A percentile compares a stretch with the other conserved stretches of the same genome.
Evolutionary conservation across 495 filamentous ascomycete species (phyloP).

Genomic region (Diplogelasinospora grovesii): DNA sequence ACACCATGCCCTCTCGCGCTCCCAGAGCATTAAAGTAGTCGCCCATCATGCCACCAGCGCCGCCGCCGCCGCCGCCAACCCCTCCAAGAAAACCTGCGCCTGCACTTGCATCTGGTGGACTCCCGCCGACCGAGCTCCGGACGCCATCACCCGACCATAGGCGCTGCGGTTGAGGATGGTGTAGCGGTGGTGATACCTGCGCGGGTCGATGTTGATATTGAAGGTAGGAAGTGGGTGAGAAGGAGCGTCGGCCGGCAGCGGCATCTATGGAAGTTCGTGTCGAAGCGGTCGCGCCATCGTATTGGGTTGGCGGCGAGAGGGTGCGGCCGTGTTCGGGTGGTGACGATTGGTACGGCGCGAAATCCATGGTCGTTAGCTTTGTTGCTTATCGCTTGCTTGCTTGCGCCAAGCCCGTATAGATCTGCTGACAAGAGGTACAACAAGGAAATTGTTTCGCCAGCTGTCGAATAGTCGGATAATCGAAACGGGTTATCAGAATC

Average conservation of each 20-base stretch:
- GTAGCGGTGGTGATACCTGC: conserved; percentile 36
- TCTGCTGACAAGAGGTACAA: too few species aligned
- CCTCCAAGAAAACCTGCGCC: not conserved
- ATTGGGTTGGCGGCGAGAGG: conserved; percentile 56
- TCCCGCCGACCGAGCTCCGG: not conserved
- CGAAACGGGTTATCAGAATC: too few species aligned
- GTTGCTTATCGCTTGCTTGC: too few species aligned
- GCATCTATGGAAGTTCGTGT: conserved; percentile 45
- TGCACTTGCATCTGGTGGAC: not conserved
- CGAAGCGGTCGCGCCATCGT: conserved; percentile 39
- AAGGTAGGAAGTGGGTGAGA: conserved; percentile 40
- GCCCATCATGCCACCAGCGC: conserved; percentile 19
- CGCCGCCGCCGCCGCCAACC: conserved; percentile 6
- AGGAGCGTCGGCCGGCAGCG: conserved; percentile 40
- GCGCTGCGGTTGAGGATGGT: conserved; percentile 45
- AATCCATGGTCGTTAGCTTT: conserved; percentile 60
- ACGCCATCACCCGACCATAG: conserved; percentile 35
- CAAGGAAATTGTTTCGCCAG: too few species aligned
- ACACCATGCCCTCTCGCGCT: conserved; percentile 31
- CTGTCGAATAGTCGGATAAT: too few species aligned
- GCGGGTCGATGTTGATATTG: conserved; percentile 30
- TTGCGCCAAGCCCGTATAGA: too few species aligned
- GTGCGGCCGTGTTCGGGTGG: conserved; percentile 70
- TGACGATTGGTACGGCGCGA: conserved; percentile 90
- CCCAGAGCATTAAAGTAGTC: conserved; percentile 29